Percentiles rank a stretch among this genome's conserved stretches.
These are phyloP conservation scores for Paraurostyla sp. DNA, from an alignment of 73 alveolate species.

Conservation along the genomic window DNA sequence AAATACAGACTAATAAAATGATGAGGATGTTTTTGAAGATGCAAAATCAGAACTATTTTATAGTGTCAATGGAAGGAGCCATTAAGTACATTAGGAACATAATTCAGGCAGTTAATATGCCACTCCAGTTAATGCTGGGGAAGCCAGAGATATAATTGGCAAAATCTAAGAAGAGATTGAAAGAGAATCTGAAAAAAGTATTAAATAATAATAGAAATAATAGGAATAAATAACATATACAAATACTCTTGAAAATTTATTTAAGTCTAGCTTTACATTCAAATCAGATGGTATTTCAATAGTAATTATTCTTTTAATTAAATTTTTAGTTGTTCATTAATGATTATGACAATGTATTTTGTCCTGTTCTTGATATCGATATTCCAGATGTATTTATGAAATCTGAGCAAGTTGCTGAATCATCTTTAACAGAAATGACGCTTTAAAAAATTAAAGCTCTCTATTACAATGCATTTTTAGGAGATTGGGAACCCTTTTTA, in stretches of 20 bases:
- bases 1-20: neutral
- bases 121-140: constrained; percentile 7
- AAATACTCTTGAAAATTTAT: neutral
- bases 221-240: neutral
- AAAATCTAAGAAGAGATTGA: neutral
- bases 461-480: constrained; percentile 34
- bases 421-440: neutral
- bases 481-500: constrained; percentile 61
- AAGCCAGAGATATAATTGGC: neutral
- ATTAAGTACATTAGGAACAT: neutral
- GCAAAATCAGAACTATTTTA: constrained; percentile 24
- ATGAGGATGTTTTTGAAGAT: constrained; percentile 8
- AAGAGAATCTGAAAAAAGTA: neutral
- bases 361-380: constrained; percentile 45
- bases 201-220: no score
- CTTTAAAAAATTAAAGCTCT: neutral
- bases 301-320: neutral
- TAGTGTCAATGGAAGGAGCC: neutral
- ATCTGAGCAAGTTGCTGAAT: neutral
- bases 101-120: neutral
- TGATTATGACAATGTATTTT: constrained; percentile 44
- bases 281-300: constrained; percentile 28
- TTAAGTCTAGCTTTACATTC: neutral
- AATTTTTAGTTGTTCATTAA: constrained; percentile 35
- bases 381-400: constrained; percentile 18